Conservation (phyloP, 352 stramenopile genomes). For the Peronospora tabacina region DNA sequence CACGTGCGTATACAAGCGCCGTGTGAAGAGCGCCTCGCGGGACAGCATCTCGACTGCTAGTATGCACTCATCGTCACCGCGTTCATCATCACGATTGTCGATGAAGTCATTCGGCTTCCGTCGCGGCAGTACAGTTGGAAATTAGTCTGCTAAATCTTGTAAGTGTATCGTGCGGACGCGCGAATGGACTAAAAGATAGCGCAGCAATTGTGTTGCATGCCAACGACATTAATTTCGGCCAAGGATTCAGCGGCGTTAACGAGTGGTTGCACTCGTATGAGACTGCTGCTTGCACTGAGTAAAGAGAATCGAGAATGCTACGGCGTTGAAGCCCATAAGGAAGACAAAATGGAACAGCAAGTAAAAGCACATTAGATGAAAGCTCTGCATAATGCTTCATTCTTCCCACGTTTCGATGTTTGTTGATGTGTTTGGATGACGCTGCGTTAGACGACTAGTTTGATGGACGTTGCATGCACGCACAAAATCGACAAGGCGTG, state of each 20-base stretch:
- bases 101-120: slow-evolving; percentile 71
- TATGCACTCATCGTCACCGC: slow-evolving; percentile 44
- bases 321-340: slow-evolving; percentile 19
- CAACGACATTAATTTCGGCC: slow-evolving; percentile 2
- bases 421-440: background rate
- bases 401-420: background rate
- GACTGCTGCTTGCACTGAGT: slow-evolving; percentile 9
- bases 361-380: slow-evolving; percentile 30
- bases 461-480: background rate
- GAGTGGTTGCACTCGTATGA: slow-evolving; percentile 13
- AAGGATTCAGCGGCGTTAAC: background rate
- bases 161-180: slow-evolving; percentile 26
- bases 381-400: slow-evolving; percentile 29
- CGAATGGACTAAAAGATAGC: slow-evolving; percentile 17
- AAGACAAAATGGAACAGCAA: slow-evolving; percentile 11
- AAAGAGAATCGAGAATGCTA: slow-evolving; percentile 8
- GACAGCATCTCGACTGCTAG: slow-evolving; percentile 39
- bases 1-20: slow-evolving; percentile 68
- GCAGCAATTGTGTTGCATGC: slow-evolving; percentile 10
- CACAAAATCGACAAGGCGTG: too few species aligned
- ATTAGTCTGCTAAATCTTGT: slow-evolving; percentile 25
- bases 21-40: slow-evolving; percentile 45
- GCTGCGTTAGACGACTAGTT: too few species aligned
- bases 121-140: slow-evolving; percentile 48
- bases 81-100: slow-evolving; percentile 51